A percentile compares a stretch with the other conserved stretches of the same genome.
phyloP scores from a whole-genome alignment of 2,329 filamentous ascomycete genomes.

The Fusarium poae region DNA sequence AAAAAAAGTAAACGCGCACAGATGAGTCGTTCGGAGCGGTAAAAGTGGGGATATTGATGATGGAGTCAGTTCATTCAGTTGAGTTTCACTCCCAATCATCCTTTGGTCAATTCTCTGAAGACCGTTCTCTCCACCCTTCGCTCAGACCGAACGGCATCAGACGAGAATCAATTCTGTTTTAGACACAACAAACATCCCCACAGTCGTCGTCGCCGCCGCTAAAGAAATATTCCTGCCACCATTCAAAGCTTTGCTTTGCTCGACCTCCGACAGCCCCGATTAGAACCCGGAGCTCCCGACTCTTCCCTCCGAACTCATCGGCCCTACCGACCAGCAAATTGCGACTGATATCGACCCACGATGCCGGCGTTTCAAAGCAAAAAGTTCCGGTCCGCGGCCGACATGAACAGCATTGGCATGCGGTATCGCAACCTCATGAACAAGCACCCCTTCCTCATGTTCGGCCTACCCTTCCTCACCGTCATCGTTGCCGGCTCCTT shows the following conservation, averaged over 20 bases:
- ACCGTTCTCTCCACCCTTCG: conserved; percentile 6
- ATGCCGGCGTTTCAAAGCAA: conserved; percentile 73
- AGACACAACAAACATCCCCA: conserved; percentile 16
- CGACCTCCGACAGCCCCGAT: conserved; percentile 1
- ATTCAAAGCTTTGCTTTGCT: conserved; percentile 4
- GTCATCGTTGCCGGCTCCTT: conserved; percentile 95
- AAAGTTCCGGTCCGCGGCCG: conserved; percentile 75
- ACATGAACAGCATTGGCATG: conserved; percentile 77
- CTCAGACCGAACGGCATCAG: not conserved
- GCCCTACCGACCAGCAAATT: conserved; percentile 7
- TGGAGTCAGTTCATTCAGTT: conserved; percentile 30
- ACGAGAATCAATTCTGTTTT: conserved; percentile 1
- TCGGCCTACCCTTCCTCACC: conserved; percentile 91
- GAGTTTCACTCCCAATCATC: conserved; percentile 25
- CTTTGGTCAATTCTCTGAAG: conserved; percentile 13
- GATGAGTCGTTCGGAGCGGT: conserved; percentile 8
- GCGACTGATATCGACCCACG: conserved; percentile 14
- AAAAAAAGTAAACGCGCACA: conserved; percentile 45
- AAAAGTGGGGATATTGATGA: conserved; percentile 23
- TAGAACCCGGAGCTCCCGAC: conserved; percentile 24
- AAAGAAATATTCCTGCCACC: conserved; percentile 2
- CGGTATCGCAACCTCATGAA: conserved; percentile 81
- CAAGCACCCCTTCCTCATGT: conserved; percentile 88
- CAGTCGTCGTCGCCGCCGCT: conserved; percentile 11
- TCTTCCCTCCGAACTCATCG: conserved; percentile 2